Conservation (phyloP, 192 early-diverging fungal genomes). For the Gigaspora rosea region DNA sequence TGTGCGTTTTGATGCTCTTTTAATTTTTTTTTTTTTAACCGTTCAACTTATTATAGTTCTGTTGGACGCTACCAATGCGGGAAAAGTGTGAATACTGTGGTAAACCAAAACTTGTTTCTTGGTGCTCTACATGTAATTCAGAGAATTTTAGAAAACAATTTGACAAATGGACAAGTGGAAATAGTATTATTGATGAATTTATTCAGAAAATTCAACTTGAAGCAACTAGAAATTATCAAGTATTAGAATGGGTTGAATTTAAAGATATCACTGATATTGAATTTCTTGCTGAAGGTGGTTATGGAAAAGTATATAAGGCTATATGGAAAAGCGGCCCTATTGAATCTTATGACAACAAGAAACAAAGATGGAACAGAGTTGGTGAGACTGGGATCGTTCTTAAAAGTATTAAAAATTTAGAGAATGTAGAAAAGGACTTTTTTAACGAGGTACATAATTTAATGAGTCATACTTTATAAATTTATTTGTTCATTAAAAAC, state of each 20-base stretch:
- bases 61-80: too few species aligned
- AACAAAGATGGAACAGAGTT: background rate
- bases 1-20: too few species aligned
- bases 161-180: constrained; percentile 1
- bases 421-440: background rate
- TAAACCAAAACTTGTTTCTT: background rate
- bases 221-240: background rate
- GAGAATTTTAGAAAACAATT: background rate
- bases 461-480: background rate
- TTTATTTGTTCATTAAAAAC: background rate
- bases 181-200: constrained; percentile 4
- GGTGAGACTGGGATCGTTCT: background rate
- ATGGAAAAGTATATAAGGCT: constrained; percentile 19
- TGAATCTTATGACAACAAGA: background rate
- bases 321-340: background rate
- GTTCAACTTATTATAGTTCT: too few species aligned
- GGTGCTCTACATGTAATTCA: constrained; percentile 8
- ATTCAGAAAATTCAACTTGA: constrained; percentile 2
- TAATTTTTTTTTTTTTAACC: too few species aligned
- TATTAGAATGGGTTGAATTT: constrained; percentile 7
- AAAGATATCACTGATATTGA: background rate
- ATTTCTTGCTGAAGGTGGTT: background rate
- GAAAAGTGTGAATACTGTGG: too few species aligned
- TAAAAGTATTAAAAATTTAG: background rate
- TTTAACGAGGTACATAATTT: background rate